Conservation (phyloP, 2,329 filamentous ascomycete genomes). For the Exserohilum turcica region DNA sequence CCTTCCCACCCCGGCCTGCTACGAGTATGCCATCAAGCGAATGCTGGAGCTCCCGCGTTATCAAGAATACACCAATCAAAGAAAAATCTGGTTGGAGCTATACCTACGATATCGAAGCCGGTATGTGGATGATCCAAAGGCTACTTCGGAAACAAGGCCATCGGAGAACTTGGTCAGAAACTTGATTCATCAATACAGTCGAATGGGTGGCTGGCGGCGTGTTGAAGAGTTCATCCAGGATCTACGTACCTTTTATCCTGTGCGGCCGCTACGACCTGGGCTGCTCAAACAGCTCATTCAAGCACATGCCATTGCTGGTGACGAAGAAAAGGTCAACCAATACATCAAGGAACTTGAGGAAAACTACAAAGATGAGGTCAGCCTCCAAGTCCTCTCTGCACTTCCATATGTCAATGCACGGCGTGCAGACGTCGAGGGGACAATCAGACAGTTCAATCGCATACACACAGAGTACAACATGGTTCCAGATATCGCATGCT, state of each 20-base stretch:
- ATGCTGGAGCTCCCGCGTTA: constrained; percentile 39
- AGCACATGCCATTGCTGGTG: constrained; percentile 43
- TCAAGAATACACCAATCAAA: constrained; percentile 31
- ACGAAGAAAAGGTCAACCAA: constrained; percentile 38
- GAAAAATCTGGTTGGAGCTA: constrained; percentile 33
- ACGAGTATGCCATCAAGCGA: constrained; percentile 33
- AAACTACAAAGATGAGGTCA: constrained; percentile 11
- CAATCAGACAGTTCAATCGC: constrained; percentile 66
- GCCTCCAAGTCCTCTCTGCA: constrained; percentile 23
- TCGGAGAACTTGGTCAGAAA: constrained; percentile 24
- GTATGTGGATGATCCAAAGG: constrained; percentile 19
- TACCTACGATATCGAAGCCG: constrained; percentile 33
- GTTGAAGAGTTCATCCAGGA: constrained; percentile 34
- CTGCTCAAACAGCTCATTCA: constrained; percentile 30
- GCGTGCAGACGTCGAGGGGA: constrained; percentile 65
- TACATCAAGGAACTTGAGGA: constrained; percentile 38
- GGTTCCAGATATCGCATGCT: constrained; percentile 64
- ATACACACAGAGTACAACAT: constrained; percentile 63
- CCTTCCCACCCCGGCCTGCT: constrained; percentile 28
- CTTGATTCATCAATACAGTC: constrained; percentile 29
- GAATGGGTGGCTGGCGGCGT: constrained; percentile 22
- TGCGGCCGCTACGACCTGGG: constrained; percentile 21
- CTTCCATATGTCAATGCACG: constrained; percentile 74
- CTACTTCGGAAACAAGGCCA: constrained; percentile 19
- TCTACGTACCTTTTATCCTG: constrained; percentile 32